Evolutionary conservation across 2,329 filamentous ascomycete species (phyloP).

Genomic region (Cryphonectria japonica): DNA sequence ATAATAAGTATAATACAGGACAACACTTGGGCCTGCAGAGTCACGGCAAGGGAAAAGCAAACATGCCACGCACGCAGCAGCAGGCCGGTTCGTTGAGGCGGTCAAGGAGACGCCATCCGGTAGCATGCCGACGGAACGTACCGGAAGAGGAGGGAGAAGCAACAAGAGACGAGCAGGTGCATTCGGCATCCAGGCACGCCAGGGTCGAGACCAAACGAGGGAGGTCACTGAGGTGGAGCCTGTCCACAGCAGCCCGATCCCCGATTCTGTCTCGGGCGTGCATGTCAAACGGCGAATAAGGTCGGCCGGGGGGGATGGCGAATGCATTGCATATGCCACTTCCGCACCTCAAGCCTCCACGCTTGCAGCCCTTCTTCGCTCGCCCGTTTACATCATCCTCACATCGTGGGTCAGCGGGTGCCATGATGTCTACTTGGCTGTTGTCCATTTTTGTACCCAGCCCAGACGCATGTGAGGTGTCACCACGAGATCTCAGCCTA

Average conservation of each 20-base stretch:
- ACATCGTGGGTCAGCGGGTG: constrained; percentile 17
- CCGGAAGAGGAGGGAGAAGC: not conserved
- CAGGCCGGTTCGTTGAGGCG: not conserved
- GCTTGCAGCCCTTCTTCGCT: constrained; percentile 10
- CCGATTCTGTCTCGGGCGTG: constrained; percentile 26
- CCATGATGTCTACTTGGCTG: not conserved
- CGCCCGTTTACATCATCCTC: constrained; percentile 15
- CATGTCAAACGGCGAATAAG: constrained; percentile 19
- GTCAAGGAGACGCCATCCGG: constrained; percentile 11
- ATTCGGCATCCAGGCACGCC: constrained; percentile 7
- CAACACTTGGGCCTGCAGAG: constrained; percentile 6
- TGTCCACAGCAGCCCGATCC: constrained; percentile 26
- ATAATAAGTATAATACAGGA: constrained; percentile 1
- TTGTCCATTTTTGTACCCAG: not conserved
- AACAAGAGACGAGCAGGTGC: constrained; percentile 2
- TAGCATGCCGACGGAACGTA: constrained; percentile 5
- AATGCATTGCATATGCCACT: constrained; percentile 26
- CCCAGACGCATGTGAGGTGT: constrained; percentile 22
- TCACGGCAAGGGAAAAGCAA: constrained; percentile 16
- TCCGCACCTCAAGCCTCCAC: constrained; percentile 17
- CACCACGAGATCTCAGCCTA: constrained; percentile 27
- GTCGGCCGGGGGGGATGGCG: constrained; percentile 20
- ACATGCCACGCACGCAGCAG: constrained; percentile 13
- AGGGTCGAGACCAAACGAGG: constrained; percentile 17
- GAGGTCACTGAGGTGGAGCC: constrained; percentile 19